These are phyloP conservation scores for Penicillium daleae DNA, from an alignment of 495 filamentous ascomycete genomes.

Conservation along the genomic window DNA sequence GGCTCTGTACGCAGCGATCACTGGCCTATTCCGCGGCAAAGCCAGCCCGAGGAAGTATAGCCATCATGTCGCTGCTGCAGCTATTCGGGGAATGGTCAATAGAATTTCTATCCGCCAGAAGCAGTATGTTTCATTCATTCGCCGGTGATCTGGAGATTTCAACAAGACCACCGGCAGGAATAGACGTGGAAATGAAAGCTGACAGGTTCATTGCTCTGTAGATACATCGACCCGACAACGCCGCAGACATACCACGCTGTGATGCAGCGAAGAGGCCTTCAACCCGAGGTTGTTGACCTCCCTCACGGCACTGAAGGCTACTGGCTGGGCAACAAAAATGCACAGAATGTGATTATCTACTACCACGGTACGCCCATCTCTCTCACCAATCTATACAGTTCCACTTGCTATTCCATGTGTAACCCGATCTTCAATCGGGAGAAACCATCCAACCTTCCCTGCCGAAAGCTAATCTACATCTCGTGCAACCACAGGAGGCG, in stretches of 20 bases:
- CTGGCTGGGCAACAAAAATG: constrained; percentile 61
- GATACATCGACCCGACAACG: constrained; percentile 42
- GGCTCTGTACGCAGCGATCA: constrained; percentile 36
- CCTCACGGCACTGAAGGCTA: constrained; percentile 55
- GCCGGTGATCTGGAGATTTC: not conserved
- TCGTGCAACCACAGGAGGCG: constrained; percentile 51
- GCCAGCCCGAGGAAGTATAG: constrained; percentile 35
- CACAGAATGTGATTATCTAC: constrained; percentile 61
- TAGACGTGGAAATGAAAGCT: not conserved
- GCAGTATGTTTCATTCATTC: constrained; percentile 33
- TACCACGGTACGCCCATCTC: constrained; percentile 54
- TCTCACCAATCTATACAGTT: too few species aligned
- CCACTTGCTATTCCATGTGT: too few species aligned
- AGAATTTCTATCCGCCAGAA: constrained; percentile 34
- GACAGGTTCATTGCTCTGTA: constrained; percentile 13
- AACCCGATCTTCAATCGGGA: not conserved
- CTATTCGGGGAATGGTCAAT: constrained; percentile 29
- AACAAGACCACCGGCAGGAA: not conserved
- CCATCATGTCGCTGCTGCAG: constrained; percentile 38
- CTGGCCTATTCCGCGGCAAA: constrained; percentile 44
- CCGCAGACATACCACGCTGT: constrained; percentile 48
- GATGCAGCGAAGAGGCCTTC: constrained; percentile 49
- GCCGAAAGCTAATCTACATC: constrained; percentile 7
- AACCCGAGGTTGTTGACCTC: constrained; percentile 53
- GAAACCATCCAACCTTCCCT: not conserved